Base-by-base conservation (phyloP, 352 stramenopile genomes). In the Phytophthora tentaculata region DNA sequence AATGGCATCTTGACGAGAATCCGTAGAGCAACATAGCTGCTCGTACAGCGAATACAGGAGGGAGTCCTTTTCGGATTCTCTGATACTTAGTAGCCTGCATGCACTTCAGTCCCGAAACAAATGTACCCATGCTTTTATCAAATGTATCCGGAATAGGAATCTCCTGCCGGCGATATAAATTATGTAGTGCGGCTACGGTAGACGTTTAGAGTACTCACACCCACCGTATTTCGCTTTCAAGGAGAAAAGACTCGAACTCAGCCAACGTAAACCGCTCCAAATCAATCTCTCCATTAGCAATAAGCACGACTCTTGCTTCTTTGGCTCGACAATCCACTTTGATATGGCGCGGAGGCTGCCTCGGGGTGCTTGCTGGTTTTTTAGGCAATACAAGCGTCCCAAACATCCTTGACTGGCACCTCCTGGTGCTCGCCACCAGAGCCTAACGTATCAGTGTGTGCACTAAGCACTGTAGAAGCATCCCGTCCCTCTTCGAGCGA, bases 21-120 rank as follows among this genome's bases (percentile, higher is more conserved):
- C 4, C 17, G 37, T 44, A 20, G 37, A 12, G 1, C 7, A 20
- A 8, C 37, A 44, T 12, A 44, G 37, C 37, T 44, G 14, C 4
- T 44, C 13, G 14, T 44, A 44, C 13, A 44, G 8, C 4, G 8
- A 44, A 16, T 44, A 37, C 17, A 16, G 37, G 20, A 44, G 37
- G 4, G 37, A 16, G 3, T 44, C 6, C 8, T 44, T 44, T n/a
- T 16, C 37, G 5, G 37, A 44, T 20, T 44, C 37, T 20, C 41
- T 52, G 29, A n/a, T 56, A 39, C 3, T 56, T 48, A 24, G 20
- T 2, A 3, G 28, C 56, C 28, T 56, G 56, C 29, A 63, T 13
- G 2, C 45, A 29, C 20, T 63, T 63, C 12, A 63, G 47, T 8
- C 29, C 55, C 4, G 56, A 56, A 39, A 56, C 56, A 26, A 63